A percentile compares a stretch with the other conserved stretches of the same genome.
phyloP scores from a whole-genome alignment of 1,284 basidiomycete species.

The Taiwanofungus camphoratus region DNA sequence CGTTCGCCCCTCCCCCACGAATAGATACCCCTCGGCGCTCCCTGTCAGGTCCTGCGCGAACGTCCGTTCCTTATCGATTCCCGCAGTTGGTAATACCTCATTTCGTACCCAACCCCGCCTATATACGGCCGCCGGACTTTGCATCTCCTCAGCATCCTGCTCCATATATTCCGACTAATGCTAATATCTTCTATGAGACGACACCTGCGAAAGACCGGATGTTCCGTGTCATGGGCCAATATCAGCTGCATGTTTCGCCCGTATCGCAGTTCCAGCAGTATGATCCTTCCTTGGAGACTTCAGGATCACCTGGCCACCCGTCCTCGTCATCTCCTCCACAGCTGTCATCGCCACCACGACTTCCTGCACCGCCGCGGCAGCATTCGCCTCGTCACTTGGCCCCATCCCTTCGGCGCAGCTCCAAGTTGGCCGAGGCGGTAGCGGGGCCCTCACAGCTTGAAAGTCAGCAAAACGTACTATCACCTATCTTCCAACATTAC shows the following conservation, averaged over 20 bases:
- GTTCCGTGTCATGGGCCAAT: conserved; percentile 13
- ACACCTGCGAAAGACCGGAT: conserved; percentile 21
- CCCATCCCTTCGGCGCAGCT: conserved; percentile 6
- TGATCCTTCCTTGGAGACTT: neutral
- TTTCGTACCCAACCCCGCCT: conserved; percentile 17
- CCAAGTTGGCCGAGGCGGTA: conserved; percentile 5
- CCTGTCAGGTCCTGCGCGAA: conserved; percentile 31
- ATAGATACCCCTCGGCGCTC: conserved; percentile 31
- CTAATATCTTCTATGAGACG: conserved; percentile 27
- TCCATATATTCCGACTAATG: conserved; percentile 13
- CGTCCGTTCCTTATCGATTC: conserved; percentile 19
- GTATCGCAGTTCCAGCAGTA: conserved; percentile 11
- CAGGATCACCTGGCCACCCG: neutral
- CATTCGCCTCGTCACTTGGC: conserved; percentile 11
- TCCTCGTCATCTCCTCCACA: conserved; percentile 5
- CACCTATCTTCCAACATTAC: conserved; percentile 12
- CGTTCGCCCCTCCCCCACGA: conserved; percentile 21
- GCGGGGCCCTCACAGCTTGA: conserved; percentile 2
- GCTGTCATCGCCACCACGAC: neutral
- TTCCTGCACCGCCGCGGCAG: conserved; percentile 1
- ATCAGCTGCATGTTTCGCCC: conserved; percentile 12
- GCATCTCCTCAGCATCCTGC: conserved; percentile 17
- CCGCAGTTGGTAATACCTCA: conserved; percentile 22
- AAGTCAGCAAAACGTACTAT: conserved; percentile 4
- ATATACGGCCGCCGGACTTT: conserved; percentile 18